Evolutionary conservation across 371 early-diverging fungal genomes (phyloP), one percentile per base, ranked within the genome.

Genomic region (Mucor velutinosus): DNA sequence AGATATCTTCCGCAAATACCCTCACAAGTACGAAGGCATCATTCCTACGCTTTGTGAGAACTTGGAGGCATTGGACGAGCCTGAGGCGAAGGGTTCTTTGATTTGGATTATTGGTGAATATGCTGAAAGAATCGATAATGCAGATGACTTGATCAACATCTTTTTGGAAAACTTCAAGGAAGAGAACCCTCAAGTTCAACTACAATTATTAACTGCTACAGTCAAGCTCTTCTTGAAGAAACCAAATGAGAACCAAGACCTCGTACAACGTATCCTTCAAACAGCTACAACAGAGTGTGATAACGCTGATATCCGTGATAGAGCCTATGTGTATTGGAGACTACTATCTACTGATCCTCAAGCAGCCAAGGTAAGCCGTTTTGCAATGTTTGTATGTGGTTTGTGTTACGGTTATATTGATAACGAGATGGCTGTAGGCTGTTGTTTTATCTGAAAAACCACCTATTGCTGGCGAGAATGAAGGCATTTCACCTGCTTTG

Each of bases 31-130:
- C 75, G 96, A 95, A 69, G 89, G 88, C 27, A 92, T 95, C 33
- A 95, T 96, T 63, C 88, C 91, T 17, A 87, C 90, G 0, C 83
- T 98, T 11, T 96, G 97, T 76, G 93, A 96, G 67, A 92, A 94
- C 74, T 78, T 96, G 59, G 97, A 97, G 59, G 83, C 82, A 12
- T 75, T 97, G 66, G 95, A 95, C 75, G 97, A 96, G 70, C 95
- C 98, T 1, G 95, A 95, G 55, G 97, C 99, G 14, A 95, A 94
- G 68, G 92, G 94, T 1, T 91, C 96, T 5, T 79, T 97, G 78
- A 93, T 97, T 70, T 97, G 97, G 97, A 96, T 97, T 66, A 86
- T 99, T 76, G 99, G 99, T 62, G 95, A 99, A 78, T 96, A 97
- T 74, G 94, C 96, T 4, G 96, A 96, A 69, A 82, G 93, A 33